A percentile compares a stretch with the other conserved stretches of the same genome.
Evolutionary conservation across 176 grass and related monocot genomes (phyloP).

Genomic region (Phoenix roebelenii): DNA sequence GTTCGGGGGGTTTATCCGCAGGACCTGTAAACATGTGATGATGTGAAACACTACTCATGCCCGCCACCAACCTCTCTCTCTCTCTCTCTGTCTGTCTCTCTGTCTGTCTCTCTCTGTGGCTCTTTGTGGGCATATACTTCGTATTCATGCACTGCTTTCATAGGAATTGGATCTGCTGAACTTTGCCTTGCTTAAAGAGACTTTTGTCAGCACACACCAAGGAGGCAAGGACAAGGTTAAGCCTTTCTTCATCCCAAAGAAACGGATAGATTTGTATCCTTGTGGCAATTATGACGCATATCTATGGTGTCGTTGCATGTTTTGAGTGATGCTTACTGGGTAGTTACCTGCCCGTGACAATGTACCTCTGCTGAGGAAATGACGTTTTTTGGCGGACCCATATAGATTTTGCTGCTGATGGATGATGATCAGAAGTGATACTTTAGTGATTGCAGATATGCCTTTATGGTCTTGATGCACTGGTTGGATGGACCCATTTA

Average conservation of each 20-base stretch:
- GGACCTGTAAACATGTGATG: too few relatives aligned
- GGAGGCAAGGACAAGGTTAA: background rate
- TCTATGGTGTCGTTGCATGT: slow-evolving; percentile 3
- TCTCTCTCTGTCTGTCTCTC: background rate
- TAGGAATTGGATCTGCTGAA: too few relatives aligned
- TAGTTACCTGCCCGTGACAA: too few relatives aligned
- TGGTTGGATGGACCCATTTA: background rate
- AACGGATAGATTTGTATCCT: background rate
- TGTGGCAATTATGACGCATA: background rate
- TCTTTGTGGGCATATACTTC: background rate
- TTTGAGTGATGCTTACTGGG: slow-evolving; percentile 7
- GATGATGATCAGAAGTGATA: too few relatives aligned
- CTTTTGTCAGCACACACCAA: too few relatives aligned
- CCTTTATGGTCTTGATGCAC: too few relatives aligned
- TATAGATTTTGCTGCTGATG: too few relatives aligned
- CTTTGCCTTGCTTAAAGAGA: too few relatives aligned
- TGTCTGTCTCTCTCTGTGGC: background rate
- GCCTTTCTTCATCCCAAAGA: slow-evolving; percentile 20
- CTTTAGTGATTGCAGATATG: background rate
- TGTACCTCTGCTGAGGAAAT: too few relatives aligned
- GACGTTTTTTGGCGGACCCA: too few relatives aligned
- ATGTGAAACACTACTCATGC: too few relatives aligned
- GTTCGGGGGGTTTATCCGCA: too few relatives aligned
- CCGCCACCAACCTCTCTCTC: background rate
- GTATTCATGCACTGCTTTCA: background rate